phyloP scores from a whole-genome alignment of 225 moss, liverwort and hornwort species.

The Bryum argenteum region DNA sequence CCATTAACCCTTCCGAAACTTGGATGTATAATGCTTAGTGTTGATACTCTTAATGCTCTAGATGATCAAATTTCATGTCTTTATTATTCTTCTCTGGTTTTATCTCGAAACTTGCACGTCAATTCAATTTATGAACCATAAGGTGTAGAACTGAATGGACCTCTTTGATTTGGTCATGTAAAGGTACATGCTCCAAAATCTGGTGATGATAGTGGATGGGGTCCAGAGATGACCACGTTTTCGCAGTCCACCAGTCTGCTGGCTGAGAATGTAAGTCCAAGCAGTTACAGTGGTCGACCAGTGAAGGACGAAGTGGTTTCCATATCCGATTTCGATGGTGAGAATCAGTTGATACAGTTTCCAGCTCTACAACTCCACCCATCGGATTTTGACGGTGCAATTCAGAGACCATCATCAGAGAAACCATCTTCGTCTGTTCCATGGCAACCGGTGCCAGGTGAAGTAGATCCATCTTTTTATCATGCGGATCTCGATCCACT shows the following conservation, averaged over 20 bases:
- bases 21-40: constrained; percentile 1
- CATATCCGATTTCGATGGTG: constrained; percentile 39
- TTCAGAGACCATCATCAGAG: constrained; percentile 38
- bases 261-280: constrained; percentile 36
- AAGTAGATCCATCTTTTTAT: constrained; percentile 31
- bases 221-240: constrained; percentile 25
- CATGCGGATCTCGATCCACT: constrained; percentile 39
- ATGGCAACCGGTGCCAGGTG: constrained; percentile 32
- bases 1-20: neutral
- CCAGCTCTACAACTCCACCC: constrained; percentile 43
- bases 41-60: constrained; percentile 7
- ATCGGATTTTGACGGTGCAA: constrained; percentile 34
- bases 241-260: constrained; percentile 33
- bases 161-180: constrained; percentile 17
- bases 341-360: constrained; percentile 45
- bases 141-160: constrained; percentile 19
- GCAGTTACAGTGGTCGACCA: constrained; percentile 29
- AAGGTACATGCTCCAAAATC: constrained; percentile 43
- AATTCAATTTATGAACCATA: constrained; percentile 5
- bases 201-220: constrained; percentile 43
- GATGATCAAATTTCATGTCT: constrained; percentile 16
- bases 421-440: constrained; percentile 28
- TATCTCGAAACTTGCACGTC: constrained; percentile 11
- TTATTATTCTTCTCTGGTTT: constrained; percentile 11
- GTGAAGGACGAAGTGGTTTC: constrained; percentile 44